These are phyloP conservation scores for Coemansia guatemalensis DNA, from an alignment of 192 early-diverging fungal species.

Conservation along the genomic window DNA sequence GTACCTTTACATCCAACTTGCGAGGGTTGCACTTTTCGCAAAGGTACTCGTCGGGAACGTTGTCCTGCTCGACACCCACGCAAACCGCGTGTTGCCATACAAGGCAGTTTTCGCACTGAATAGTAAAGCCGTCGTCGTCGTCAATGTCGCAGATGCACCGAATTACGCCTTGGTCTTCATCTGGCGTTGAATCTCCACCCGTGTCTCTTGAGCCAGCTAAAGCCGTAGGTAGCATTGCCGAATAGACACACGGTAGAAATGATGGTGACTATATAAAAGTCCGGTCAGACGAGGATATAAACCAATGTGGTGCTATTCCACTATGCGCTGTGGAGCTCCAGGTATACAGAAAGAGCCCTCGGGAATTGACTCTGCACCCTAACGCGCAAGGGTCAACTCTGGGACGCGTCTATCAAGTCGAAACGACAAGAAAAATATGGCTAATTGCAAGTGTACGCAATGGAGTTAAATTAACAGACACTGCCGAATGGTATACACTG, in stretches of 20 bases:
- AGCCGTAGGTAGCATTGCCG: conserved; percentile 27
- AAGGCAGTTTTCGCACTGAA: conserved; percentile 91
- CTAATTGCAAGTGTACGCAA: background rate
- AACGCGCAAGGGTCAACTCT: background rate
- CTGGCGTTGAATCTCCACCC: conserved; percentile 46
- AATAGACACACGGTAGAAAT: background rate
- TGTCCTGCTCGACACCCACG: conserved; percentile 65
- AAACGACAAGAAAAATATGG: background rate
- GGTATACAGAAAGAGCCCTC: background rate
- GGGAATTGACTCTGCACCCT: background rate
- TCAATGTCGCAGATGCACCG: conserved; percentile 88
- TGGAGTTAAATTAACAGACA: background rate
- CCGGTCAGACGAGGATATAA: background rate
- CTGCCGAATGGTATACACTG: background rate
- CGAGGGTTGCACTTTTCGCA: conserved; percentile 86
- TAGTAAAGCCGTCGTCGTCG: conserved; percentile 97
- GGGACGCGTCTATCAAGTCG: background rate
- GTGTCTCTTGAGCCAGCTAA: conserved; percentile 18
- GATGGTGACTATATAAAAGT: background rate
- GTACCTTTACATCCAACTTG: conserved; percentile 56
- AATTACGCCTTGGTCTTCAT: conserved; percentile 82
- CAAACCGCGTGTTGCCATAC: conserved; percentile 97
- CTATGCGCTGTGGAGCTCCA: background rate
- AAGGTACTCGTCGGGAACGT: conserved; percentile 82
- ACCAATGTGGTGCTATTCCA: background rate